Base-by-base conservation (phyloP, 1,284 basidiomycete species). In the Ganoderma sinense region DNA sequence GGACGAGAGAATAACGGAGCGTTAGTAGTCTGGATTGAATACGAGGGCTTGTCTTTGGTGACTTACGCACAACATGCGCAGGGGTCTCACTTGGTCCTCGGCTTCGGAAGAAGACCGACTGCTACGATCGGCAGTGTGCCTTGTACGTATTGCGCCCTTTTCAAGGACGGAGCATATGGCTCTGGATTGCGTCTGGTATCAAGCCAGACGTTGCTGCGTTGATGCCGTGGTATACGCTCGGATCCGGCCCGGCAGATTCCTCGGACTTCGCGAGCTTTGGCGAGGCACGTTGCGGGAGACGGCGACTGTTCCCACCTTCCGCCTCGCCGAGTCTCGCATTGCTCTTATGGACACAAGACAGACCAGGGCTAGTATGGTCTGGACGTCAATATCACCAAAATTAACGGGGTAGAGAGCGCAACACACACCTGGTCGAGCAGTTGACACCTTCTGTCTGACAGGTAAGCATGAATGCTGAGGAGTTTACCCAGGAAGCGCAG, bases 141-240 rank as follows among this genome's bases (percentile, higher is more conserved):
- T 31, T 23, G 53, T 56, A 56, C 53, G 53, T 56, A 56, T 20
- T 56, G 31, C 53, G 26, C 11, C 29, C 29, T 31, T 10, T 56
- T 56, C 2, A 56, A 56, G 29, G 29, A 11, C 53, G 8, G 26
- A 16, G 33, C 7, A 56, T 11, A 23, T 16, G 18, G 16, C 53
- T 56, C 53, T 56, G 53, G 53, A 56, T 33, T 26, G 53, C 18
- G 29, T 23, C 53, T 56, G 53, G 53, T 33, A 56, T 33, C 29
- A 18, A 56, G 53, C 53, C 53, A 56, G 53, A 33, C 53, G 53
- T 56, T 29, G 7, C 53, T 33, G 53, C 53, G 53, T 31, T 56
- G 53, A 56, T 55, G 23, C 53, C 53, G 53, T 55, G 53, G 26
- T 26, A 55, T 55, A 31, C 4, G 13, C 11, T 51, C n/a, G 48